Conservation (phyloP, 2,329 filamentous ascomycete genomes). For the Fusarium buxicola region DNA sequence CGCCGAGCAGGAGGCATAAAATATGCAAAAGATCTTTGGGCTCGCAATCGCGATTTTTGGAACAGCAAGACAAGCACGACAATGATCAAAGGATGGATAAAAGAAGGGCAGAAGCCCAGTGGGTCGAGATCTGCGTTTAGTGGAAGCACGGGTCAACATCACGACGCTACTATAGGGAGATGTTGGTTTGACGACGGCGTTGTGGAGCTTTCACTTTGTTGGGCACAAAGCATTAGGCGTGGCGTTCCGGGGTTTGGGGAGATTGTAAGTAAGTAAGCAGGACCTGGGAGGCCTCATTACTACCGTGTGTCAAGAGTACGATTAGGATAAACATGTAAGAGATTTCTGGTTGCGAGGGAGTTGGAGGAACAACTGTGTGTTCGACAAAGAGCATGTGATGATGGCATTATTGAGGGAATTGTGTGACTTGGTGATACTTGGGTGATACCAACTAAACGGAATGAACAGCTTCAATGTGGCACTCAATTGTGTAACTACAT, state of each 20-base stretch:
- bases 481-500: background rate
- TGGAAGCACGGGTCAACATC: slow-evolving; percentile 17
- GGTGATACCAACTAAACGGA: background rate
- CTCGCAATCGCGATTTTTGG: slow-evolving; percentile 6
- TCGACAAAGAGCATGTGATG: slow-evolving; percentile 8
- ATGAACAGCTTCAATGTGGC: background rate
- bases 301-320: slow-evolving; percentile 7
- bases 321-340: slow-evolving; percentile 21
- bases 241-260: slow-evolving; percentile 34
- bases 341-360: background rate
- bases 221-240: slow-evolving; percentile 36
- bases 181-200: slow-evolving; percentile 35
- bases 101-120: background rate
- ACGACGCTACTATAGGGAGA: slow-evolving; percentile 7
- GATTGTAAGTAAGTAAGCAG: slow-evolving; percentile 17
- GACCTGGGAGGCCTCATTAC: slow-evolving; percentile 17
- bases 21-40: background rate
- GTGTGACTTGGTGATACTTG: background rate
- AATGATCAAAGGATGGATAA: background rate
- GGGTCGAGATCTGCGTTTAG: background rate
- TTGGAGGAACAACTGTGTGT: slow-evolving; percentile 7
- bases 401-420: slow-evolving; percentile 15
- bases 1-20: slow-evolving; percentile 29
- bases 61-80: slow-evolving; percentile 8
- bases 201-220: slow-evolving; percentile 39